These are phyloP conservation scores for Neonectria neomacrospora DNA, from an alignment of 2,329 filamentous ascomycete genomes.

Conservation along the genomic window DNA sequence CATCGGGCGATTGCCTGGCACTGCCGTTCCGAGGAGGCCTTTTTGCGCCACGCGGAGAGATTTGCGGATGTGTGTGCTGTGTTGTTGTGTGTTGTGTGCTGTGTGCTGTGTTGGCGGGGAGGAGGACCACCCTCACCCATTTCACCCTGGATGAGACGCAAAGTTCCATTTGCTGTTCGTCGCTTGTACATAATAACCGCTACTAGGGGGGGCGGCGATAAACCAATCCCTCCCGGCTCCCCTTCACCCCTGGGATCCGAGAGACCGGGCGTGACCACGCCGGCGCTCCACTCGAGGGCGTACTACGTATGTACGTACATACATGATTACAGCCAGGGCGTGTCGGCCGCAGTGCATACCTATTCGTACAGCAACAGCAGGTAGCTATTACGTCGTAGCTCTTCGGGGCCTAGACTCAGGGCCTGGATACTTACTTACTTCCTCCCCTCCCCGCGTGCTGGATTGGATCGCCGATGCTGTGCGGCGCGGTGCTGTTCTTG, in stretches of 20 bases:
- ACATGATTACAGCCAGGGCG: too few species aligned
- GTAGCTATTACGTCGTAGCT: not conserved
- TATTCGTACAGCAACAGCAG: too few species aligned
- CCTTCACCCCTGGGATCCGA: conserved; percentile 1
- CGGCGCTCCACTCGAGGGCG: not conserved
- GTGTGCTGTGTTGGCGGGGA: not conserved
- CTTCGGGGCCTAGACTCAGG: not conserved
- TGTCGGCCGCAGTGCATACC: too few species aligned
- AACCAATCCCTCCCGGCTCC: not conserved
- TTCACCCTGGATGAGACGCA: too few species aligned
- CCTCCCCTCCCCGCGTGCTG: not conserved
- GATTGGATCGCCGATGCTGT: not conserved
- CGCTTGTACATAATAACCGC: not conserved
- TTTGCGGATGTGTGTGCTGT: not conserved
- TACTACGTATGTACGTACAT: too few species aligned
- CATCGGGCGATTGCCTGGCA: conserved; percentile 39
- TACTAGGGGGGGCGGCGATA: too few species aligned
- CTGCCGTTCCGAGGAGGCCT: conserved; percentile 33
- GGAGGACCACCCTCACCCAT: not conserved
- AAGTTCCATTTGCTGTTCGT: not conserved
- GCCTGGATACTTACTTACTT: too few species aligned
- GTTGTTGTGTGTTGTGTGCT: not conserved
- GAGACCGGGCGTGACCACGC: conserved; percentile 2
- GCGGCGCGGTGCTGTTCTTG: too few species aligned
- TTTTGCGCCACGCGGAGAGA: conserved; percentile 36